Evolutionary conservation across 805 yeast species (phyloP), one percentile per base, ranked within the genome.

Genomic region (Candida nitratophila): DNA sequence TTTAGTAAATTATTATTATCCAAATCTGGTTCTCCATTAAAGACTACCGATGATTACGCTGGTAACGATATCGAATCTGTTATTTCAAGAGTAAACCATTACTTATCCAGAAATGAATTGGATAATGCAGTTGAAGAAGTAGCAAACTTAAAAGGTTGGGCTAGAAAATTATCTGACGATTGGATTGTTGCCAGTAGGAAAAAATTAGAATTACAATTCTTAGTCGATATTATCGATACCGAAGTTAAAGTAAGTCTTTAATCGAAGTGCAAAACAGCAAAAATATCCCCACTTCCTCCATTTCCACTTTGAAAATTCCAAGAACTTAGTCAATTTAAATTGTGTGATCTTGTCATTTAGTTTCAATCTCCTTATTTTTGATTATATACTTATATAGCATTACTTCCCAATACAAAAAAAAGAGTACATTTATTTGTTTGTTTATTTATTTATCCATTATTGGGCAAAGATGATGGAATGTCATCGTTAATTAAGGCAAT

Each of bases 71-170:
- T 90, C 45, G 98, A 91, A 69, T 77, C 89, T 44, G 83, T 90
- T 20, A 79, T 90, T 57, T 90, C 95, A 1, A 79, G 96, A 60
- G 93, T 95, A 31, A 81, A 84, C 54, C 73, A 81, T 45, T 79
- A 85, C 52, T 71, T 91, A 59, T 69, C 76, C 39, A 78, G 83
- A 55, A 89, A 91, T 46, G 80, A 85, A 49, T 74, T 93, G 54
- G 88, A 84, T 59, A 76, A 76, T 48, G 99, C 99, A 15, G 95
- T 93, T 24, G 96, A 90, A 60, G 96, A 90, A 65, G 93, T 84
- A 44, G 83, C 95, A 50, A 75, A 79, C 51, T 74, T 93, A 65
- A 85, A 86, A 65, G 98, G 98, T 35, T 87, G 96, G 96, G 78
- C 93, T 32, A 82, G 95, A 74, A 77, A 77, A 59, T 74, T 93